phyloP scores from a whole-genome alignment of 176 grass and related monocot genomes.

The Zizania latifolia region DNA sequence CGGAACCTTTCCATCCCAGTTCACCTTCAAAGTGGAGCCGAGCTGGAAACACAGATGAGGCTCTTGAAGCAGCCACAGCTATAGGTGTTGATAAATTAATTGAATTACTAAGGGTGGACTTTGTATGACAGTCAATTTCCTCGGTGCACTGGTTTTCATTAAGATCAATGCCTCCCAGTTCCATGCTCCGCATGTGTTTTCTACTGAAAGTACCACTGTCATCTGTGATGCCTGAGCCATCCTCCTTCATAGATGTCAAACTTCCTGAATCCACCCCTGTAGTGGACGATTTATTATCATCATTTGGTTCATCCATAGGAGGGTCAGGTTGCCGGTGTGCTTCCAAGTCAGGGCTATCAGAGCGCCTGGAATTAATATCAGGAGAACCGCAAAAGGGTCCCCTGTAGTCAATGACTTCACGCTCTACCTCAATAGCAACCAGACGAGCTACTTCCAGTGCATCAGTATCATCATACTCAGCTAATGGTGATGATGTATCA shows the following conservation, averaged over 20 bases:
- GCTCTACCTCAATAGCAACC: conserved; percentile 65
- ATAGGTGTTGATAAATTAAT: conserved; percentile 53
- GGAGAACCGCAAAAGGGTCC: conserved; percentile 62
- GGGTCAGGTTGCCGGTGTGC: conserved; percentile 21
- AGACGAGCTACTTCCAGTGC: conserved; percentile 65
- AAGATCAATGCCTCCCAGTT: conserved; percentile 50
- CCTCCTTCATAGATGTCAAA: conserved; percentile 50
- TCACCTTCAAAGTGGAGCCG: conserved; percentile 57
- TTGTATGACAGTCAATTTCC: conserved; percentile 39
- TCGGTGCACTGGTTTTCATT: conserved; percentile 44
- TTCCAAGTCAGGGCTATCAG: conserved; percentile 38
- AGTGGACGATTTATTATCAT: conserved; percentile 39
- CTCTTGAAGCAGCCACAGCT: conserved; percentile 63
- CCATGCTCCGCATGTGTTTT: conserved; percentile 21
- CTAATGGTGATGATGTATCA: conserved; percentile 35
- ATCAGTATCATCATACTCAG: conserved; percentile 58
- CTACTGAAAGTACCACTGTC: conserved; percentile 37
- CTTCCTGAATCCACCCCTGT: conserved; percentile 36
- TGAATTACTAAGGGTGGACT: conserved; percentile 30
- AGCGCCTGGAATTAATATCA: conserved; percentile 49
- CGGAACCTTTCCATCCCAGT: conserved; percentile 72
- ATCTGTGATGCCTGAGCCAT: conserved; percentile 64
- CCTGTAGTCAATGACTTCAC: conserved; percentile 74
- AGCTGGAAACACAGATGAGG: conserved; percentile 42
- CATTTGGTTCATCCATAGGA: conserved; percentile 9